Conservation (phyloP, 2,329 filamentous ascomycete genomes). For the Nectriaceae sp. region DNA sequence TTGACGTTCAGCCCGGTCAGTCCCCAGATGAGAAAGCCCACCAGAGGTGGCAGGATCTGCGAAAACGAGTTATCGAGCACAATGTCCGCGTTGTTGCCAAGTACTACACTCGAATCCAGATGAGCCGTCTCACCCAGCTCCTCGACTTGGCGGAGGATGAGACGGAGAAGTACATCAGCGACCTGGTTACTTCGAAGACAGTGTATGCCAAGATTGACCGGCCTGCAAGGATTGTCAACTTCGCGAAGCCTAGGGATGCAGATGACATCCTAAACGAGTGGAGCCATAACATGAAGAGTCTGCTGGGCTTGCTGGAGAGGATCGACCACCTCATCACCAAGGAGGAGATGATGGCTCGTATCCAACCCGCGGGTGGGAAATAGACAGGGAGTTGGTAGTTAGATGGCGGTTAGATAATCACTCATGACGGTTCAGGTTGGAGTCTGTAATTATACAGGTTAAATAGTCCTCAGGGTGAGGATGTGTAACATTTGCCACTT, state of each 20-base stretch:
- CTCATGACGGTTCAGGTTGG: constrained; percentile 30
- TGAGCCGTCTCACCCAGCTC: constrained; percentile 85
- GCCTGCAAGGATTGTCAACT: constrained; percentile 87
- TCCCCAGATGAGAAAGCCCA: constrained; percentile 78
- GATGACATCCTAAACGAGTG: constrained; percentile 98
- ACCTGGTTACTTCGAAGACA: constrained; percentile 95
- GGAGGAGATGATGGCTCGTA: constrained; percentile 99
- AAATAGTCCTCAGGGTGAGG: constrained; percentile 34
- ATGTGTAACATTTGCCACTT: constrained; percentile 31
- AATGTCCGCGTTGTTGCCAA: constrained; percentile 97
- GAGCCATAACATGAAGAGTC: constrained; percentile 96
- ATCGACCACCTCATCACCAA: constrained; percentile 99
- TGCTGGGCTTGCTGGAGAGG: constrained; percentile 81
- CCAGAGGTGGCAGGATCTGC: constrained; percentile 88
- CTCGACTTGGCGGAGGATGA: constrained; percentile 92
- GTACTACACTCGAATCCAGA: constrained; percentile 97
- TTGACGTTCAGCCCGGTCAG: constrained; percentile 66
- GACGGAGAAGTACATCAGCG: constrained; percentile 98
- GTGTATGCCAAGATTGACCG: constrained; percentile 98
- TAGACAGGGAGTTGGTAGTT: constrained; percentile 23
- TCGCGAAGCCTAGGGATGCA: constrained; percentile 90
- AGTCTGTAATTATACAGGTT: constrained; percentile 39
- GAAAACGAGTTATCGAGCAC: constrained; percentile 98
- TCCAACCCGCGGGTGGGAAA: constrained; percentile 64
- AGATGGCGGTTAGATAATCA: constrained; percentile 21